Conservation (phyloP, 2,329 filamentous ascomycete genomes). For the Xylaria sp. region DNA sequence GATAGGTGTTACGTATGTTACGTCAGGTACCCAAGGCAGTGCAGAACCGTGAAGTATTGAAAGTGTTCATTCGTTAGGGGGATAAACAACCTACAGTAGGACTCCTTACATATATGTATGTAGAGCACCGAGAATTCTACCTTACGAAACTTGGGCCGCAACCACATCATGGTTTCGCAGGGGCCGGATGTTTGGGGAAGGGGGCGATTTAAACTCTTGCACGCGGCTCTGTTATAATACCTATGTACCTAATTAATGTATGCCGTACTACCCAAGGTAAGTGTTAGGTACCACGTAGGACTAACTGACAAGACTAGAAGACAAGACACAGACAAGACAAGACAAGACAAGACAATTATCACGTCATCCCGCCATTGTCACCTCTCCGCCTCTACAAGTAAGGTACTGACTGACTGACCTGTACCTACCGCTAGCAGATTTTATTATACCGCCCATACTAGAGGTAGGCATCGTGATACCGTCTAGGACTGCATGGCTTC, state of each 20-base stretch:
- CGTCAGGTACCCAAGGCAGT: background rate
- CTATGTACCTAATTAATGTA: background rate
- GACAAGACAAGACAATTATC: background rate
- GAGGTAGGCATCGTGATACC: background rate
- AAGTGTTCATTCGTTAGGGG: background rate
- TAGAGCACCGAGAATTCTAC: too few species aligned
- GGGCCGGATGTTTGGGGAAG: background rate
- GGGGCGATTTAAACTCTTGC: background rate
- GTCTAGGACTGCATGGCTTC: constrained; percentile 24
- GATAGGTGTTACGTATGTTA: background rate
- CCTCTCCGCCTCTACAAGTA: constrained; percentile 5
- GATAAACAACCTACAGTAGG: too few species aligned
- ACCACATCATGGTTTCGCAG: background rate
- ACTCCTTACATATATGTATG: too few species aligned
- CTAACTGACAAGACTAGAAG: too few species aligned
- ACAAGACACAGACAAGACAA: background rate
- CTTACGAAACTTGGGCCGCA: background rate
- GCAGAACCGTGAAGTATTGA: background rate
- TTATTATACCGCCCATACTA: background rate
- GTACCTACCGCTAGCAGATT: background rate
- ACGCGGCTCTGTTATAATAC: background rate
- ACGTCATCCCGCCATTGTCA: background rate
- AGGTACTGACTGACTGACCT: too few species aligned
- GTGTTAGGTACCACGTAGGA: background rate
- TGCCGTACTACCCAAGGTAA: background rate